Evolutionary conservation across 2,329 filamentous ascomycete genomes (phyloP).

Genomic region (Ophiognomonia clavigignenti-juglandacearum): DNA sequence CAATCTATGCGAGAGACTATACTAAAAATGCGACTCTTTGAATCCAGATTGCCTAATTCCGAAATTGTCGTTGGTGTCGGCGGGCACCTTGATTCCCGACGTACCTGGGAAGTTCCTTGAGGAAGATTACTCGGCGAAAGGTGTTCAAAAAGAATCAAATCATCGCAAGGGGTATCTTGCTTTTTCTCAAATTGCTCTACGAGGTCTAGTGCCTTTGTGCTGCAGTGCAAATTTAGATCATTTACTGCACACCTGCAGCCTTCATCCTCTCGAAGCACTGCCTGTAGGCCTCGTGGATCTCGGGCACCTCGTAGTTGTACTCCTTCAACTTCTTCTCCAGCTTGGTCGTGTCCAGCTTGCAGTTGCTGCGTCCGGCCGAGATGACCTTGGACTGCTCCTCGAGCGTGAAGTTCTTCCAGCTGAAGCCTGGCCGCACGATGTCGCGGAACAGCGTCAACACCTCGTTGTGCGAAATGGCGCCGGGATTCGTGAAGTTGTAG

Average conservation of each 20-base stretch:
- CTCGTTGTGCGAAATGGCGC: slow-evolving; percentile 67
- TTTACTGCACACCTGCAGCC: slow-evolving; percentile 45
- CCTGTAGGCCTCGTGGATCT: slow-evolving; percentile 58
- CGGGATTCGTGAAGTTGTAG: slow-evolving; percentile 68
- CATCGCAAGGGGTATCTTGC: no score
- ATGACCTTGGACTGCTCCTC: slow-evolving; percentile 64
- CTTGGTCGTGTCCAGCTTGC: slow-evolving; percentile 59
- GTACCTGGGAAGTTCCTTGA: no score
- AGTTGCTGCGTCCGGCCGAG: slow-evolving; percentile 64
- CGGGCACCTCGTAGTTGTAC: slow-evolving; percentile 54
- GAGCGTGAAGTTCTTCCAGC: slow-evolving; percentile 61
- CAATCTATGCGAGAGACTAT: no score
- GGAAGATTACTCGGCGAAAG: no score
- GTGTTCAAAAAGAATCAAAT: no score
- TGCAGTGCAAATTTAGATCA: not conserved
- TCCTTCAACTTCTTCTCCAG: slow-evolving; percentile 54
- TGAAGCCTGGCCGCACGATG: slow-evolving; percentile 55
- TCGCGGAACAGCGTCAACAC: slow-evolving; percentile 59
- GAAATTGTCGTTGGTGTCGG: no score
- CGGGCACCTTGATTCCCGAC: no score
- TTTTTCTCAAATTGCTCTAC: no score
- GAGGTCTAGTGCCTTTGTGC: no score
- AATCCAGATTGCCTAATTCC: no score
- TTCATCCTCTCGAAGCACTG: slow-evolving; percentile 61
- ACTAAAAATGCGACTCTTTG: no score